phyloP scores from a whole-genome alignment of 305 asterid genomes.

The Withania somnifera region DNA sequence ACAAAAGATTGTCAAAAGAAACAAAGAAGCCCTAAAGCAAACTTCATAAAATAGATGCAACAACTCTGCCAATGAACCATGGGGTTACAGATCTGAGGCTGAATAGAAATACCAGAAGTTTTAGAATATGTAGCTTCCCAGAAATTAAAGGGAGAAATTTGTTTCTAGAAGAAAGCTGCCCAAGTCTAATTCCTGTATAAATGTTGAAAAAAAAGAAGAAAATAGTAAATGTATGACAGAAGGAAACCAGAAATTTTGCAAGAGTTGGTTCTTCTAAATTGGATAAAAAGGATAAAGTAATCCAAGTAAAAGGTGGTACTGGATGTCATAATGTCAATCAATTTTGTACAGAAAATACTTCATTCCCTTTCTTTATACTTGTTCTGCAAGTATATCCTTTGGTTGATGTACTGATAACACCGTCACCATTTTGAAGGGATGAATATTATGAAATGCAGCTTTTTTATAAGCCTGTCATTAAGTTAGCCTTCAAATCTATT shows the following conservation, averaged over 20 bases:
- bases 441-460: background rate
- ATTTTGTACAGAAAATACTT: background rate
- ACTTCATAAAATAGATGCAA: background rate
- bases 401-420: background rate
- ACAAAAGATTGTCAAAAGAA: background rate
- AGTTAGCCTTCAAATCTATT: background rate
- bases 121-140: slow-evolving; percentile 33
- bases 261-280: background rate
- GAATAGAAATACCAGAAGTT: slow-evolving; percentile 26
- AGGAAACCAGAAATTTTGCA: background rate
- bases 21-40: background rate
- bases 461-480: background rate
- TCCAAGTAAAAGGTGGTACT: background rate
- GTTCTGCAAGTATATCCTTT: background rate
- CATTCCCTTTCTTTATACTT: background rate
- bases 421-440: background rate
- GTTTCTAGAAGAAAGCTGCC: slow-evolving; percentile 31
- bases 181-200: slow-evolving; percentile 36
- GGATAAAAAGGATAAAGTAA: background rate
- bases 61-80: background rate
- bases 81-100: background rate
- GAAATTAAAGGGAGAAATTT: slow-evolving; percentile 35
- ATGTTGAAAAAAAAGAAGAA: background rate
- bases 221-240: background rate
- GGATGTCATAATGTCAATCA: background rate